Percentiles rank a stretch among this genome's conserved stretches.
phyloP scores from a whole-genome alignment of 352 stramenopile species.

The Globisporangium acanthophoron region DNA sequence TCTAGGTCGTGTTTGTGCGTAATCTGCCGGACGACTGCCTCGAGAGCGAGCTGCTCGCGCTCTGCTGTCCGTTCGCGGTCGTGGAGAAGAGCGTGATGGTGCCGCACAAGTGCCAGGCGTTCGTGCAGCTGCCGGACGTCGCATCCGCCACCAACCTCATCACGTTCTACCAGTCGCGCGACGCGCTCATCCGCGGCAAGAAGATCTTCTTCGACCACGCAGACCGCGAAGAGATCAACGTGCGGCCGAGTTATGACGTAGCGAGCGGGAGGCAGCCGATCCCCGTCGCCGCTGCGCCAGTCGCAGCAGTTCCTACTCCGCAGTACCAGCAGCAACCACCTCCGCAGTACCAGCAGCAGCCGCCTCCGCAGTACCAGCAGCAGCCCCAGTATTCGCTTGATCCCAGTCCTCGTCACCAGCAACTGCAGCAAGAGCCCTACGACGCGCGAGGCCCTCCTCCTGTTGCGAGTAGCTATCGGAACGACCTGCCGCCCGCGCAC shows the following conservation, averaged over 20 bases:
- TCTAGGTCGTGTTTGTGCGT: conserved; percentile 72
- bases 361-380: conserved; percentile 12
- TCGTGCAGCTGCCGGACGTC: conserved; percentile 73
- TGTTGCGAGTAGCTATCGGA: conserved; percentile 2
- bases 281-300: neutral
- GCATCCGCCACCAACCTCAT: conserved; percentile 64
- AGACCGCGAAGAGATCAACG: conserved; percentile 58
- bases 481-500: neutral
- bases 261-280: neutral
- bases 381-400: conserved; percentile 13
- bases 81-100: conserved; percentile 79
- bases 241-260: conserved; percentile 14
- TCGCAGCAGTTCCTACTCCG: neutral
- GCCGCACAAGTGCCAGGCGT: conserved; percentile 67
- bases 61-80: conserved; percentile 76
- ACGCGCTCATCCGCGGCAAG: conserved; percentile 71
- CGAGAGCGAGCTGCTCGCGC: conserved; percentile 75
- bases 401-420: conserved; percentile 9
- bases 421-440: conserved; percentile 18
- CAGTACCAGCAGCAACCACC: conserved; percentile 5
- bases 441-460: neutral
- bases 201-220: conserved; percentile 79
- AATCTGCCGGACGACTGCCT: conserved; percentile 70
- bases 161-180: conserved; percentile 69
- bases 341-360: conserved; percentile 8